Conservation (phyloP, 257 asterid species). For the Eustoma russellianum region DNA sequence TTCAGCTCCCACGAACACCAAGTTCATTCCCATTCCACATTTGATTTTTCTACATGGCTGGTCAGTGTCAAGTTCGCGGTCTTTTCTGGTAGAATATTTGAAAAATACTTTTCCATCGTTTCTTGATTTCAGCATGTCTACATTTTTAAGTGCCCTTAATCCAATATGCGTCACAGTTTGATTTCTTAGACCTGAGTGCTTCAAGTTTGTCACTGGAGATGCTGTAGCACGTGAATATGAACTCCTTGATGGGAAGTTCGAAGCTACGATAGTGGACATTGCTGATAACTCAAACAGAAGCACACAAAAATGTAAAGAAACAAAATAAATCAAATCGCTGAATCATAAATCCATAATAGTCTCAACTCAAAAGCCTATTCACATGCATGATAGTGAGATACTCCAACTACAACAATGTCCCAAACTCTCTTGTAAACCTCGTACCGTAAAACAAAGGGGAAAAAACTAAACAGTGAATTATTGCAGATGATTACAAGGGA, state of each 20-base stretch:
- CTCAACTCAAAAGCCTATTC: too few species aligned
- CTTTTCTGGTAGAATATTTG: constrained; percentile 18
- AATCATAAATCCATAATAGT: too few species aligned
- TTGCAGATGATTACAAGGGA: too few species aligned
- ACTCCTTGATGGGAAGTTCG: constrained; percentile 45
- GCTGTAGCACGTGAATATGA: constrained; percentile 31
- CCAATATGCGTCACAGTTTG: constrained; percentile 55
- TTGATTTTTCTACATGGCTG: constrained; percentile 26
- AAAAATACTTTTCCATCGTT: constrained; percentile 19
- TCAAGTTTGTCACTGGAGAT: constrained; percentile 21
- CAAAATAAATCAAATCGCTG: too few species aligned
- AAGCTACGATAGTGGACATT: constrained; percentile 59
- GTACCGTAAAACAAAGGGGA: too few species aligned
- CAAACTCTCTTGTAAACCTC: too few species aligned
- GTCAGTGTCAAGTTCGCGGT: constrained; percentile 5
- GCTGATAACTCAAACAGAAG: constrained; percentile 19
- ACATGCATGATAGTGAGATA: too few species aligned
- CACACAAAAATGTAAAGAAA: not conserved
- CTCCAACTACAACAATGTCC: too few species aligned
- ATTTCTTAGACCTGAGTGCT: constrained; percentile 41
- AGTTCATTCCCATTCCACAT: constrained; percentile 54
- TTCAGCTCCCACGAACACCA: constrained; percentile 63
- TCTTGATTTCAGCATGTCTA: constrained; percentile 28
- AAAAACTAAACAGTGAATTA: too few species aligned
- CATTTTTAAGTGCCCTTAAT: constrained; percentile 39